Conservation (phyloP, 192 early-diverging fungal genomes). For the Entomortierella lignicola region DNA sequence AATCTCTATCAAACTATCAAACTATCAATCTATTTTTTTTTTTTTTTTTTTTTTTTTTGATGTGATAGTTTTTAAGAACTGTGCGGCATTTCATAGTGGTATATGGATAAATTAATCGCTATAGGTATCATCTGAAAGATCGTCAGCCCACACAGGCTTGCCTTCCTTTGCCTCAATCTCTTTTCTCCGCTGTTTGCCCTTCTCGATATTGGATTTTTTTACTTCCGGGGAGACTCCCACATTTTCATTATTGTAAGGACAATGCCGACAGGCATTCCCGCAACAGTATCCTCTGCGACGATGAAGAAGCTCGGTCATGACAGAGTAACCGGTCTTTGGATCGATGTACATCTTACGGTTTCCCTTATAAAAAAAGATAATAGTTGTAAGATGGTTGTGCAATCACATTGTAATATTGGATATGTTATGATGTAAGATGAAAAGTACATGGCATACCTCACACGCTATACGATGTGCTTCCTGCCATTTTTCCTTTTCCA, state of each 20-base stretch:
- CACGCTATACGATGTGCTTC: conserved; percentile 41
- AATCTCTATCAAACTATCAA: background rate
- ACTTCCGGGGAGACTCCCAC: conserved; percentile 68
- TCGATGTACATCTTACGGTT: conserved; percentile 68
- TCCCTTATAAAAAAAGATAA: conserved; percentile 20
- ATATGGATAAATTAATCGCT: conserved; percentile 17
- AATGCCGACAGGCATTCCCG: conserved; percentile 75
- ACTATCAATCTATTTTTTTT: no score
- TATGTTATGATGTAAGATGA: background rate
- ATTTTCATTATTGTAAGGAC: conserved; percentile 68
- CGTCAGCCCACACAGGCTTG: conserved; percentile 52
- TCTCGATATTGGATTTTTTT: conserved; percentile 38
- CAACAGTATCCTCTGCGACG: conserved; percentile 71
- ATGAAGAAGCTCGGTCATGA: conserved; percentile 74
- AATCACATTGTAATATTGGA: background rate
- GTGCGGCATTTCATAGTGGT: no score
- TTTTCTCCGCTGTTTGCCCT: conserved; percentile 37
- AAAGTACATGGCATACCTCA: no score
- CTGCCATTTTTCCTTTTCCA: conserved; percentile 50
- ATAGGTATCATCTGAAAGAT: conserved; percentile 19
- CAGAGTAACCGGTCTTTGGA: conserved; percentile 73
- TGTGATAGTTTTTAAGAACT: no score
- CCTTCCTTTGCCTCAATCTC: conserved; percentile 49
- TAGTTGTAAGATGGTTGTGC: background rate
- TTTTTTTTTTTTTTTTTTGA: no score